Base-by-base conservation (phyloP, 2,329 filamentous ascomycete species). In the Tolypocladium amazonense region DNA sequence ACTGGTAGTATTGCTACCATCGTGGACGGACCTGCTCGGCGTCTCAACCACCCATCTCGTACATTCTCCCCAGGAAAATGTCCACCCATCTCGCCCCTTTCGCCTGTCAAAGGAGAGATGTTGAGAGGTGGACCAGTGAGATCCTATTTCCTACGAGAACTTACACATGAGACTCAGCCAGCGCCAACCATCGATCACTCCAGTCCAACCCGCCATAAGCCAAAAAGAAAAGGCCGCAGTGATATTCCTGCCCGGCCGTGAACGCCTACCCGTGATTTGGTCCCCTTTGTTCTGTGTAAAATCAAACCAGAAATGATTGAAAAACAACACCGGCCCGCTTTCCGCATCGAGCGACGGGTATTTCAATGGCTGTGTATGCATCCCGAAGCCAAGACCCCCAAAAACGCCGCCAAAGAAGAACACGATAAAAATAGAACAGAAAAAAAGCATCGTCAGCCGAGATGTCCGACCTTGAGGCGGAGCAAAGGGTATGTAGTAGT, bases 401-500 rank as follows among this genome's bases (percentile, higher is more conserved):
- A 54, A n/a, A 35, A 56, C 35, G 27, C 57, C 57, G 45, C 37
- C 20, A 56, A 39, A 58, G 27, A n/a, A 27, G 30, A 58, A 25
- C 20, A 27, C 30, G 55, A 54, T 33, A 6, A 38, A 54, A 54
- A 23, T n/a, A 41, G 8, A 41, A 23, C 3, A 35, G 11, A 39
- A 43, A 15, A 12, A 25, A 30, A 6, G 54, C 35, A 23, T 23
- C 58, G 41, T 56, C 15, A 18, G 41, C 45, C 25, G 8, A 23
- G 39, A 57, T 23, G 45, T 45, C 33, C 52, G 39, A 59, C 59
- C 57, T 55, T 57, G 59, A 20, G 59, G 57, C 61, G 56, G 33
- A 38, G 50, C 18, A 35, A 50, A 33, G 25, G 52, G 59, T 30
- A 45, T 57, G 57, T 57, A 45, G 38, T 53, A 43, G 25, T 33